These are phyloP conservation scores for Rhizopogon rudus DNA, from an alignment of 768 basidiomycete species.

Conservation along the genomic window DNA sequence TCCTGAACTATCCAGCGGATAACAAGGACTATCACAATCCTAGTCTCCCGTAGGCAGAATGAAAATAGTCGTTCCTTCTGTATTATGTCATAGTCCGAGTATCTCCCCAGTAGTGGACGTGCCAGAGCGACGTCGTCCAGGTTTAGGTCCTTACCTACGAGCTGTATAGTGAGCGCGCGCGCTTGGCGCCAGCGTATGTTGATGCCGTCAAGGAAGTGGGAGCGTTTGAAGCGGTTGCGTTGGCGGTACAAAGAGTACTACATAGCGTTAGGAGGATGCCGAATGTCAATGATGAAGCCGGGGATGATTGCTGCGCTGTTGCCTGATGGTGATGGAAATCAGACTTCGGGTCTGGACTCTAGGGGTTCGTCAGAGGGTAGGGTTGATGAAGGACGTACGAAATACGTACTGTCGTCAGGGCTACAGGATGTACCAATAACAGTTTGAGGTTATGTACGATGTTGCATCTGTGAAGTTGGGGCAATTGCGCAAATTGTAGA, in stretches of 20 bases:
- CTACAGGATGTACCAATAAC: too few species aligned
- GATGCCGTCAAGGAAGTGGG: slow-evolving; percentile 25
- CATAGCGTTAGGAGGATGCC: slow-evolving; percentile 30
- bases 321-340: slow-evolving; percentile 16
- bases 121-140: slow-evolving; percentile 9
- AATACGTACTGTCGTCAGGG: too few species aligned
- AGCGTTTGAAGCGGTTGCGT: slow-evolving; percentile 31
- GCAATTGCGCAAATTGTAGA: too few species aligned
- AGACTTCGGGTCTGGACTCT: slow-evolving; percentile 9
- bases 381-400: slow-evolving; percentile 1
- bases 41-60: too few species aligned
- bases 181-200: slow-evolving; percentile 15
- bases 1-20: background rate
- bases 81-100: slow-evolving; percentile 11
- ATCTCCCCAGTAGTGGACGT: slow-evolving; percentile 5
- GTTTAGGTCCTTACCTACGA: slow-evolving; percentile 18
- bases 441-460: too few species aligned
- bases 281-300: slow-evolving; percentile 29
- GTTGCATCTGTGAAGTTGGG: too few species aligned
- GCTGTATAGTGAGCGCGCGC: slow-evolving; percentile 14
- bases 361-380: background rate
- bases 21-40: slow-evolving; percentile 11
- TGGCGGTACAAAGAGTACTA: slow-evolving; percentile 31
- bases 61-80: too few species aligned
- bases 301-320: slow-evolving; percentile 37